Evolutionary conservation across 108 stramenopile genomes (phyloP).

Genomic region (Pseudonitzschia multistriata): DNA sequence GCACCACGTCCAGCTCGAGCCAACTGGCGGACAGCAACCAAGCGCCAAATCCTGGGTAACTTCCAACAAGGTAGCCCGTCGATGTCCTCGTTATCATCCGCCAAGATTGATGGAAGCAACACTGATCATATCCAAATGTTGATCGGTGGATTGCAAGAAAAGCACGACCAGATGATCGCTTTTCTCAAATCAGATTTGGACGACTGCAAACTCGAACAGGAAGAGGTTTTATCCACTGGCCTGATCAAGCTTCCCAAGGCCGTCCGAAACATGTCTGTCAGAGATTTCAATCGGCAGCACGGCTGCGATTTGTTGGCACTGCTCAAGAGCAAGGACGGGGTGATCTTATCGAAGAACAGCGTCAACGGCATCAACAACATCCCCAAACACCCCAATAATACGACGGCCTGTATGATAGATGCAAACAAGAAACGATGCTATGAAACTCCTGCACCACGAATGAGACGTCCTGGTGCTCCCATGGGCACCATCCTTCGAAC

Average conservation of each 20-base stretch:
- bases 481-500: slow-evolving; percentile 40
- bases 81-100: not conserved
- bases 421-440: slow-evolving; percentile 29
- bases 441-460: slow-evolving; percentile 43
- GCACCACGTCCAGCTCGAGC: not conserved
- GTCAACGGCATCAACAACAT: not conserved
- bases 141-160: slow-evolving; percentile 36
- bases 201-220: slow-evolving; percentile 35
- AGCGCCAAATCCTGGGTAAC: slow-evolving; percentile 38
- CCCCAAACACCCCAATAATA: not conserved
- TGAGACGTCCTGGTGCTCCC: not conserved
- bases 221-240: slow-evolving; percentile 28
- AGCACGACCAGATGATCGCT: slow-evolving; percentile 27
- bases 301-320: slow-evolving; percentile 56
- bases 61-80: slow-evolving; percentile 6
- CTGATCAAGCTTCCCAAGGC: slow-evolving; percentile 51
- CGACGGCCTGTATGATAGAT: not conserved
- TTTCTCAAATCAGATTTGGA: slow-evolving; percentile 28
- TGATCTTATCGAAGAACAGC: slow-evolving; percentile 11
- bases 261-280: slow-evolving; percentile 56
- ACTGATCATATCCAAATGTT: slow-evolving; percentile 33
- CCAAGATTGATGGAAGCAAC: slow-evolving; percentile 33
- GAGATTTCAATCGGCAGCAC: slow-evolving; percentile 63
- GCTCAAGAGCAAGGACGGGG: slow-evolving; percentile 40
- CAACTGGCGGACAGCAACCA: slow-evolving; percentile 29